Conservation (phyloP, 1,284 basidiomycete species). For the Leccinum pachyderme region DNA sequence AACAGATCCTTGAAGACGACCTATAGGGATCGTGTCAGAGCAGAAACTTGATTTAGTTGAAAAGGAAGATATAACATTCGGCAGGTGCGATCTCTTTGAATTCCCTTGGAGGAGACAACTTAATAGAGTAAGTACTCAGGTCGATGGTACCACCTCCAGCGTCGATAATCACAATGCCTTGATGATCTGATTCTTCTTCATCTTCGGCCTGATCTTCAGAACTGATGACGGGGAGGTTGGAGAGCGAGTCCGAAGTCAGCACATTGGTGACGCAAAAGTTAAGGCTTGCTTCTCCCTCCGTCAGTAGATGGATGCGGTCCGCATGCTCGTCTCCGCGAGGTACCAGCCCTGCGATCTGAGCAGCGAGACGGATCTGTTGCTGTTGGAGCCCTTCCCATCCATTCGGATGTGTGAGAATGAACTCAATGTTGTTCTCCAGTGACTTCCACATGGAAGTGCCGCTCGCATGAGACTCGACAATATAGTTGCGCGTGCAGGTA, state of each 20-base stretch:
- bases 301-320: slow-evolving; percentile 42
- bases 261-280: slow-evolving; percentile 43
- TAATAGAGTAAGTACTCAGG: slow-evolving; percentile 45
- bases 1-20: slow-evolving; percentile 35
- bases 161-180: slow-evolving; percentile 51
- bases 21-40: slow-evolving; percentile 12
- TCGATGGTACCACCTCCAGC: slow-evolving; percentile 56
- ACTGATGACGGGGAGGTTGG: slow-evolving; percentile 11
- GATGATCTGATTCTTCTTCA: slow-evolving; percentile 17
- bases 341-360: slow-evolving; percentile 31
- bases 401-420: slow-evolving; percentile 43
- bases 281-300: slow-evolving; percentile 50
- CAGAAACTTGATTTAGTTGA: background rate
- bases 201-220: slow-evolving; percentile 14
- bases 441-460: slow-evolving; percentile 39
- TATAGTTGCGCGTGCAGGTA: slow-evolving; percentile 43
- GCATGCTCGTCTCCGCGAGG: slow-evolving; percentile 24
- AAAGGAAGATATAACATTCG: slow-evolving; percentile 34
- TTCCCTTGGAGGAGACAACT: slow-evolving; percentile 24
- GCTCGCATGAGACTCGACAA: slow-evolving; percentile 44
- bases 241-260: slow-evolving; percentile 29
- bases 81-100: slow-evolving; percentile 41
- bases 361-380: slow-evolving; percentile 36
- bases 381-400: slow-evolving; percentile 45
- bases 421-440: slow-evolving; percentile 33